These are phyloP conservation scores for Venturia pyrina DNA, from an alignment of 2,329 filamentous ascomycete species.

Conservation along the genomic window DNA sequence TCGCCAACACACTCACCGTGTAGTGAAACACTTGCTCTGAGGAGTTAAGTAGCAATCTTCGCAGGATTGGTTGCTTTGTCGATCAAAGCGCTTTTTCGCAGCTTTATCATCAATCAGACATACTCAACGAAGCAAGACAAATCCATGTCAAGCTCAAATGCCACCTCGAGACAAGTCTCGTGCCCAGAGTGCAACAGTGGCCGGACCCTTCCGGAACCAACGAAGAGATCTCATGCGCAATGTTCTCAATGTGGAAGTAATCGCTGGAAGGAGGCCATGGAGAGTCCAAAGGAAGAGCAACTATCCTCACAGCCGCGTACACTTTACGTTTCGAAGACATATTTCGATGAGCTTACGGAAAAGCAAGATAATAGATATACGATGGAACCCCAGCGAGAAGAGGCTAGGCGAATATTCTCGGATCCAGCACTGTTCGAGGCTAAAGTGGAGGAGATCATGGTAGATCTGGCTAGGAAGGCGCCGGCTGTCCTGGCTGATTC, in stretches of 20 bases:
- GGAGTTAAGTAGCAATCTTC: neutral
- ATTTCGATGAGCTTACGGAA: neutral
- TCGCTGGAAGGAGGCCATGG: neutral
- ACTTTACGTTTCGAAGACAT: neutral
- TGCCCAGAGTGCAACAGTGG: neutral
- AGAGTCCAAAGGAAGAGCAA: neutral
- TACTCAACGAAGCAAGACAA: neutral
- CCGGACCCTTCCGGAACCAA: neutral
- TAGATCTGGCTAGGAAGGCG: neutral
- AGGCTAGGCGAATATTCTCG: neutral
- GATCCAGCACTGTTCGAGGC: neutral
- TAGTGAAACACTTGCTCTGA: neutral
- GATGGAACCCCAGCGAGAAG: neutral
- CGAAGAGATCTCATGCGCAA: neutral
- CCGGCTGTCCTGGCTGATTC: neutral
- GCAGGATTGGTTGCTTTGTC: neutral
- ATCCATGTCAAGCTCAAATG: neutral
- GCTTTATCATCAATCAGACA: neutral
- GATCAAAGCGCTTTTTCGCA: neutral
- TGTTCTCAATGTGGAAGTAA: neutral
- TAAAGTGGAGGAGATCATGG: neutral
- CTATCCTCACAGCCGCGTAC: neutral
- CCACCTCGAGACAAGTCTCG: neutral
- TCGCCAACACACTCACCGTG: neutral
- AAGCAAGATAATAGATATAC: neutral